Evolutionary conservation across 163 green algal species (phyloP).

Genomic region (Chloromonas sp.): DNA sequence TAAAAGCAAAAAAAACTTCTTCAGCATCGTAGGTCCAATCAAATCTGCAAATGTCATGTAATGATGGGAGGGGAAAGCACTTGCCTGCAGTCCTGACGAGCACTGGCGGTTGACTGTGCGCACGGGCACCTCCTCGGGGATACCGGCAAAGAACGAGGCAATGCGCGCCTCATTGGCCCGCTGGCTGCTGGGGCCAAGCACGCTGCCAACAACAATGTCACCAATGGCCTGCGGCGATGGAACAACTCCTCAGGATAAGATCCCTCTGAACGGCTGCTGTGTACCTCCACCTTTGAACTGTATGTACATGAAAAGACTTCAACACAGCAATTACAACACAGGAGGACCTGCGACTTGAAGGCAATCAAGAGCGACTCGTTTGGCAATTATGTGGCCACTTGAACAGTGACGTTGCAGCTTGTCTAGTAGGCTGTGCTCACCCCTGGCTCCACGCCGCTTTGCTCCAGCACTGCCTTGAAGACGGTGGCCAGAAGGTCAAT

Average conservation of each 20-base stretch:
- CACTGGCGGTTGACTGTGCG: slow-evolving; percentile 80
- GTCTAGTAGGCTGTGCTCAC: slow-evolving; percentile 11
- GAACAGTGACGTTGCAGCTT: too few species aligned
- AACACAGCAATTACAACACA: not conserved
- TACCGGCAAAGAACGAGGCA: slow-evolving; percentile 87
- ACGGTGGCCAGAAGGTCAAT: slow-evolving; percentile 89
- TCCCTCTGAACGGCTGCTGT: not conserved
- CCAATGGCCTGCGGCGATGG: slow-evolving; percentile 58
- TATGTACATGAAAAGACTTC: not conserved
- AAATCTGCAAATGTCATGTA: too few species aligned
- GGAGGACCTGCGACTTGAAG: too few species aligned
- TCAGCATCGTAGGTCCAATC: too few species aligned
- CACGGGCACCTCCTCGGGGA: slow-evolving; percentile 89
- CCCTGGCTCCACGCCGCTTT: slow-evolving; percentile 70
- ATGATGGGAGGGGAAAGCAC: not conserved
- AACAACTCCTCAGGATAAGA: not conserved
- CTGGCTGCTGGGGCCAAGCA: slow-evolving; percentile 87
- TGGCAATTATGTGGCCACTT: too few species aligned
- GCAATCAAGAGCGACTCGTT: too few species aligned
- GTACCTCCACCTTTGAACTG: not conserved
- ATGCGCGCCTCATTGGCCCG: slow-evolving; percentile 93
- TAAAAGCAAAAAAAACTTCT: too few species aligned
- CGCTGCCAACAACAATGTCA: slow-evolving; percentile 92
- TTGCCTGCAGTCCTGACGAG: not conserved
- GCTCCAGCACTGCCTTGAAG: slow-evolving; percentile 78